Evolutionary conservation across 306 rosid genomes (phyloP), one percentile per base, ranked within the genome.

Genomic region (Vachellia collinsii): DNA sequence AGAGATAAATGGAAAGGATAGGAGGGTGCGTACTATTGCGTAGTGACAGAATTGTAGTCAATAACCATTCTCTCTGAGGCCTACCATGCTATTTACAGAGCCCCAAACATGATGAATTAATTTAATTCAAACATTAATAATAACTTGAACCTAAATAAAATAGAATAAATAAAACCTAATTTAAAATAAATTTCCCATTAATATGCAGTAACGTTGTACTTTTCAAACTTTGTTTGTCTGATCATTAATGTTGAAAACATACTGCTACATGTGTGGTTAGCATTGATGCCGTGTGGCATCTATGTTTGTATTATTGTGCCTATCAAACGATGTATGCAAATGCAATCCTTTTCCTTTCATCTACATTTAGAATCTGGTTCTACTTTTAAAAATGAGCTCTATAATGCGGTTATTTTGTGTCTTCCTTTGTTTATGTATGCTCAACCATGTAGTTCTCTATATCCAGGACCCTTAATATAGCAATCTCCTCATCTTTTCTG

Each of bases 401-500:
- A 9, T 7, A 29, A 44, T 78, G 44, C 20, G 58, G n/a, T 74
- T 66, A 54, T 13, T 64, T 29, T 58, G 48, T 12, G 58, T 20
- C 74, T 58, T 23, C 58, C 65, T 58, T 10, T 58, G 65, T 22
- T 58, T 58, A 9, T 9, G 22, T 22, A 10, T 58, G 62, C 14
- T 58, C 47, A 29, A 23, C 68, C 59, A 59, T 19, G 70, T 67
- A 38, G 20, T 62, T 39, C 20, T 64, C 19, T 71, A 62, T 79
- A 59, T 74, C 72, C 38, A 74, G 36, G 22, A 79, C 16, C 43
- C 68, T 65, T 63, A 53, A 19, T 65, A 79, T 43, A 44, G 69
- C 66, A 53, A 64, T 70, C 48, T 20, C 62, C 79, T 76, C 79
- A 71, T 74, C 47, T 38, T 29, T 70, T 81, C 50, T 61, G 65